phyloP scores from a whole-genome alignment of 2,329 filamentous ascomycete species.

The Ophiocordyceps camponoti-saundersi region DNA sequence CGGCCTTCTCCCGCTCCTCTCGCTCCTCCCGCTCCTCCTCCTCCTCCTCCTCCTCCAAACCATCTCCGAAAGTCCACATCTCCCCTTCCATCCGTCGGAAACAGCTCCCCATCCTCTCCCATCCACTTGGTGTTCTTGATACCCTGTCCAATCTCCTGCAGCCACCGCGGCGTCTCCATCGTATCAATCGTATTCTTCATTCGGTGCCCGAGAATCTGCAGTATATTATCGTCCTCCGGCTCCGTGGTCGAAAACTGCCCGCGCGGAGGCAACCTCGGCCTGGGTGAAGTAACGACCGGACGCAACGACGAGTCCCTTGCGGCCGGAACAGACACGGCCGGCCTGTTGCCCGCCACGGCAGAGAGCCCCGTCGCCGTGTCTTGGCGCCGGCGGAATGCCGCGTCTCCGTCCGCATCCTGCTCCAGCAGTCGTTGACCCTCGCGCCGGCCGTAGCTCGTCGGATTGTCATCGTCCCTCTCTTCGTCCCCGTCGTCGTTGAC shows the following conservation, averaged over 20 bases:
- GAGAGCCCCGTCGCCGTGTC: conserved; percentile 20
- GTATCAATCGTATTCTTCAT: conserved; percentile 87
- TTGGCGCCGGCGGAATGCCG: conserved; percentile 31
- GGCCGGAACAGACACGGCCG: conserved; percentile 28
- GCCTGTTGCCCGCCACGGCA: conserved; percentile 8
- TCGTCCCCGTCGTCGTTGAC: conserved; percentile 50
- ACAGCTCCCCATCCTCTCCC: conserved; percentile 35
- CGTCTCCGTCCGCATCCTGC: conserved; percentile 56
- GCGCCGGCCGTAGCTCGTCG: conserved; percentile 63
- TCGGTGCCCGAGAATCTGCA: conserved; percentile 66
- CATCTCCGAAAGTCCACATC: conserved; percentile 34
- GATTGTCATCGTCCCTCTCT: conserved; percentile 38
- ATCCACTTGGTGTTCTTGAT: conserved; percentile 74
- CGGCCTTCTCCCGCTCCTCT: not conserved
- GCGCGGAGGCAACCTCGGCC: conserved; percentile 10
- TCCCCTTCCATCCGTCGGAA: conserved; percentile 11
- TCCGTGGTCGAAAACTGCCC: conserved; percentile 26
- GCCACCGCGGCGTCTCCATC: conserved; percentile 66
- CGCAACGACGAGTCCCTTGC: conserved; percentile 10
- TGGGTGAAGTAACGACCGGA: conserved; percentile 1
- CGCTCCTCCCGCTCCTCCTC: not conserved
- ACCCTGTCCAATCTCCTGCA: conserved; percentile 50
- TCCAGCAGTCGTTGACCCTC: conserved; percentile 86
- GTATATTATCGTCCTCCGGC: conserved; percentile 63
- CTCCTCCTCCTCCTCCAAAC: conserved; percentile 33